Conservation (phyloP, 2,329 filamentous ascomycete species). For the Davidsoniella virescens region DNA sequence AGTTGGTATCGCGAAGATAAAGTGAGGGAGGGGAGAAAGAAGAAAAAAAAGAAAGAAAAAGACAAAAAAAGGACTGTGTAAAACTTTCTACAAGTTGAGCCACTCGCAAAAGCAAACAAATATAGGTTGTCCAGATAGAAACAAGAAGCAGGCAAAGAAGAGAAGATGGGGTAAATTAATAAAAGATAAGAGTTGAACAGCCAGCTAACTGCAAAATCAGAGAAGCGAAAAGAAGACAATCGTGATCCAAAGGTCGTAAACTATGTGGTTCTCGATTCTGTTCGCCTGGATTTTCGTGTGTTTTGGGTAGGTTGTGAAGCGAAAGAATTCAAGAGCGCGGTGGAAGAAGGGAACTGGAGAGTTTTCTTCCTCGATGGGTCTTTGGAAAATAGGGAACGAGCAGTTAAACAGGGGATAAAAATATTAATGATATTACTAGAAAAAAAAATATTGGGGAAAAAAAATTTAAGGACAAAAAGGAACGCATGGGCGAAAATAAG, state of each 20-base stretch:
- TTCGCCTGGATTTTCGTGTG: background rate
- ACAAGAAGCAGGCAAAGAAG: slow-evolving; percentile 2
- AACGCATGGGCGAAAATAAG: too few species aligned
- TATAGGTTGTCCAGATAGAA: background rate
- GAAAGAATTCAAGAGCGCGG: too few species aligned
- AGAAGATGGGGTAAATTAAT: background rate
- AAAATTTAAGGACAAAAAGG: background rate
- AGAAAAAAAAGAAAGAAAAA: background rate
- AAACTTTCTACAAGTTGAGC: background rate
- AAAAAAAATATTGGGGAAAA: background rate
- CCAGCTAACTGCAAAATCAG: background rate
- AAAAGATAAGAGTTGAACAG: slow-evolving; percentile 1
- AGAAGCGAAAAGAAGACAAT: background rate
- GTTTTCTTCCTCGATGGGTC: slow-evolving; percentile 6
- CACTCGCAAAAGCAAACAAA: background rate
- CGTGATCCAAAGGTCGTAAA: background rate
- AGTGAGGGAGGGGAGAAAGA: background rate
- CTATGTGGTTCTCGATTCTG: background rate
- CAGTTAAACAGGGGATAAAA: slow-evolving; percentile 13
- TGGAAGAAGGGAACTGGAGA: slow-evolving; percentile 5
- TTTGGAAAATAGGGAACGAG: slow-evolving; percentile 5
- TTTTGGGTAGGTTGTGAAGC: background rate
- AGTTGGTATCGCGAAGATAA: background rate
- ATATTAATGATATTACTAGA: slow-evolving; percentile 1
- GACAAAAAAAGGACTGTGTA: background rate